Percentiles rank a stretch among this genome's conserved stretches.
Conservation (phyloP, 208 protist genomes). For the Leishmania martiniquensis region DNA sequence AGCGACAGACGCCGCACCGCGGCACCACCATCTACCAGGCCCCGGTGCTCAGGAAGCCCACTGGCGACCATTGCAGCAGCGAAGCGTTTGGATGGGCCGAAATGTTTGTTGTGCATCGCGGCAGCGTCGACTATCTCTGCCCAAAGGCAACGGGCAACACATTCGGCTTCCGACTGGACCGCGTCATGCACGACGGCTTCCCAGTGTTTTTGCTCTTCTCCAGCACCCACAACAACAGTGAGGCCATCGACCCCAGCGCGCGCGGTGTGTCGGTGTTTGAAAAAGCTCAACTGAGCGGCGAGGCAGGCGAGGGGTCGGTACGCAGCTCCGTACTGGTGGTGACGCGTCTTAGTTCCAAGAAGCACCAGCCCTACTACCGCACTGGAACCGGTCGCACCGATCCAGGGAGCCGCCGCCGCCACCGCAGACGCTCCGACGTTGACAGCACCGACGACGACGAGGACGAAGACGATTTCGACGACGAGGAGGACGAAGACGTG, state of each 20-base stretch:
- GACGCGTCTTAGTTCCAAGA: constrained; percentile 43
- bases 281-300: constrained; percentile 51
- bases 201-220: constrained; percentile 78
- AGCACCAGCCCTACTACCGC: constrained; percentile 16
- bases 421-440: constrained; percentile 1
- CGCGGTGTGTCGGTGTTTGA: constrained; percentile 48
- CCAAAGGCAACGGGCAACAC: constrained; percentile 42
- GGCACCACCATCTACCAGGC: constrained; percentile 49
- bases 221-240: constrained; percentile 37
- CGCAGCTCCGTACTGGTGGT: constrained; percentile 36
- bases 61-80: constrained; percentile 45
- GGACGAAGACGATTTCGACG: constrained; percentile 23
- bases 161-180: constrained; percentile 76
- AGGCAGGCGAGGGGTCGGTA: constrained; percentile 30
- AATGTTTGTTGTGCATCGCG: constrained; percentile 70
- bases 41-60: constrained; percentile 19
- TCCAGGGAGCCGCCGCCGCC: background rate
- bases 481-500: constrained; percentile 1
- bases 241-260: constrained; percentile 29
- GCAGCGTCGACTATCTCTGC: constrained; percentile 69
- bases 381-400: constrained; percentile 2
- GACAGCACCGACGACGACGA: constrained; percentile 19
- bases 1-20: constrained; percentile 33
- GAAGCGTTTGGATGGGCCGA: constrained; percentile 67
- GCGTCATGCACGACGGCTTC: constrained; percentile 60